Base-by-base conservation (phyloP, 2,329 filamentous ascomycete genomes). In the Xylaria sp. region DNA sequence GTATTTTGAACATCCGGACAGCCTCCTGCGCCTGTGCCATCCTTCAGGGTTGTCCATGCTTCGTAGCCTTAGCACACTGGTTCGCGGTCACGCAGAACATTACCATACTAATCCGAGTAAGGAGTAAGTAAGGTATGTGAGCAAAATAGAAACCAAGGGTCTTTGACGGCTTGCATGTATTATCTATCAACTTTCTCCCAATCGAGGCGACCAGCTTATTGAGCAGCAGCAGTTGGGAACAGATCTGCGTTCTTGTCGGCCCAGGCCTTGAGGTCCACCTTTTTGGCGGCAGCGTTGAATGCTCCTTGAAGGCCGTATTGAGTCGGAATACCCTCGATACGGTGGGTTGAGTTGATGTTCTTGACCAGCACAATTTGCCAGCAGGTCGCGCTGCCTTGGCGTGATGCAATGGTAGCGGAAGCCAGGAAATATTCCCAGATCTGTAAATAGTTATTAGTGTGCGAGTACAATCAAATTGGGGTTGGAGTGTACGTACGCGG, bases 341-440 rank as follows among this genome's bases (percentile, higher is more conserved):
- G 90, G 82, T 94, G 92, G 25, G 90, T 93, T 32, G 90, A 92
- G 84, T 94, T 94, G 82, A 94, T 87, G 81, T 94, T 94, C 87
- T 94, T 94, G 79, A 93, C 91, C 64, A 92, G 82, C 35, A 88
- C 90, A 78, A 94, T 91, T 81, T 94, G 92, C 83, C 88, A 94
- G 85, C 92, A 93, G 47, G 91, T 92, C 57, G 92, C 92, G 74
- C 85, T 84, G 73, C 92, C 92, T 81, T 94, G 92, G 75, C 92
- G 88, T 53, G 91, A 92, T 79, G 87, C 87, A 79, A 94, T 93
- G 74, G 91, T 92, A 13, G 90, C 91, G 78, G 88, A 90, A 68
- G 92, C 90, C 67, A 94, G 87, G 87, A 94, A 94, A 83, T 89
- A 93, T 77, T 93, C 91, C 92, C 92, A 94, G 79, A 94, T 74